Conservation (phyloP, 768 basidiomycete genomes). For the Asterophora parasitica region DNA sequence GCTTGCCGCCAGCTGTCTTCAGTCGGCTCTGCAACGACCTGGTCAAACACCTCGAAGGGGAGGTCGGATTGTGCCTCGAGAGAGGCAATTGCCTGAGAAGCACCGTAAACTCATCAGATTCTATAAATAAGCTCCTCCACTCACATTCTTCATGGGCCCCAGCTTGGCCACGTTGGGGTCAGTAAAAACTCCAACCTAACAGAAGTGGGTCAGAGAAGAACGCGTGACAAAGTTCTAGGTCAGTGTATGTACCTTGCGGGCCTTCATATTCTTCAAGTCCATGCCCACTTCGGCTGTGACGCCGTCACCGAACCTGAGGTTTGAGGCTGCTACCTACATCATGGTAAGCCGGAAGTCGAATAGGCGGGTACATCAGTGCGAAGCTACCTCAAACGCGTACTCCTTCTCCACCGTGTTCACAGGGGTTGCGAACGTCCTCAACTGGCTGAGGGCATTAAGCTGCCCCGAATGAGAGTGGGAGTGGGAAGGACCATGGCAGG, state of each 20-base stretch:
- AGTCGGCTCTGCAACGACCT: conserved; percentile 86
- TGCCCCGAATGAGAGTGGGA: conserved; percentile 38
- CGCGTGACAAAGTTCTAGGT: not conserved
- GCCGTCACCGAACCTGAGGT: conserved; percentile 85
- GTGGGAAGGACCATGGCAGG: conserved; percentile 68
- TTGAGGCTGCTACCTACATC: conserved; percentile 74
- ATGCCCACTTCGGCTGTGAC: conserved; percentile 89
- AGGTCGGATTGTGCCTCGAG: conserved; percentile 76
- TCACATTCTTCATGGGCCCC: conserved; percentile 75
- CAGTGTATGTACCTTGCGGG: conserved; percentile 56
- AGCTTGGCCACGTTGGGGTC: conserved; percentile 82
- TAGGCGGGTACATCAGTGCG: not conserved
- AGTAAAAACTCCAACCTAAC: conserved; percentile 88
- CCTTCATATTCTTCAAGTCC: conserved; percentile 92
- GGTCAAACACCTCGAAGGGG: conserved; percentile 76
- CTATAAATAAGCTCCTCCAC: conserved; percentile 19
- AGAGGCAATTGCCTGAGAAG: conserved; percentile 62
- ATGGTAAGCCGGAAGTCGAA: not conserved
- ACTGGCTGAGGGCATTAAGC: conserved; percentile 49
- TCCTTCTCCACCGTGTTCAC: conserved; percentile 71
- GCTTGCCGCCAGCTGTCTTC: conserved; percentile 86
- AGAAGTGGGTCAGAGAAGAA: conserved; percentile 7
- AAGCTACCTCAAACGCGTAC: conserved; percentile 81
- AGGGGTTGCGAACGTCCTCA: conserved; percentile 75
- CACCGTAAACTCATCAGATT: not conserved